Evolutionary conservation across 225 moss, liverwort and hornwort genomes (phyloP), one percentile per base, ranked within the genome.

Genomic region (Pleurozium schreberi): DNA sequence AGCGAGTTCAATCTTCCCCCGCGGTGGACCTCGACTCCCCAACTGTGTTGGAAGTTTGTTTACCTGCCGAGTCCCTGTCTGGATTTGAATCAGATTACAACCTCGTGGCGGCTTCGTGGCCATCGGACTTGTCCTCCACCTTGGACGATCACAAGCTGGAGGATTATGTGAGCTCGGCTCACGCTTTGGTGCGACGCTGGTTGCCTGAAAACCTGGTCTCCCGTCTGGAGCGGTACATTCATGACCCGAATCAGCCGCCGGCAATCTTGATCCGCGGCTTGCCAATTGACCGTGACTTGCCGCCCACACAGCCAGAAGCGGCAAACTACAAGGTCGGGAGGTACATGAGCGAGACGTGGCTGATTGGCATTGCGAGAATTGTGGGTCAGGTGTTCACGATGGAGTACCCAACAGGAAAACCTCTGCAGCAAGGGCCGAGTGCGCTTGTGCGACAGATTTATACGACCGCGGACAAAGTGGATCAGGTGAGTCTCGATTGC

Each of bases 281-380:
- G 76, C 92, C 91, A 47, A 89, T 92, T 12, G 92, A 92, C 67
- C 85, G 52, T 19, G 90, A 91, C 25, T 47, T 94, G 40, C 92
- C 94, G 30, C 92, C 90, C 14, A 94, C 90, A n/a, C 85, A 64
- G 34, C 34, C 66, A 23, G 53, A 90, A 3, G 55, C 10, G 73
- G 66, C 43, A 14, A 27, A 47, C 17, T 3, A 40, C 53, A 94
- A 94, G 92, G 28, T 43, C 20, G 90, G 92, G 66, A 89, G 45
- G n/a, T 94, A 26, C 67, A 75, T 94, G 88, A 92, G 92, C 82
- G 91, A 94, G 90, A 87, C 92, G 14, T 92, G 91, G 94, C 20
- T 94, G 89, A 30, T 91, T 42, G 94, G 92, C 52, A 91, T 94
- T 75, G 88, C 82, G 27, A 75, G 89, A 59, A 85, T 90, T 14